Percentiles rank a stretch among this genome's conserved stretches.
Evolutionary conservation across 352 stramenopile species (phyloP).

Genomic region (Aphanomyces astaci): DNA sequence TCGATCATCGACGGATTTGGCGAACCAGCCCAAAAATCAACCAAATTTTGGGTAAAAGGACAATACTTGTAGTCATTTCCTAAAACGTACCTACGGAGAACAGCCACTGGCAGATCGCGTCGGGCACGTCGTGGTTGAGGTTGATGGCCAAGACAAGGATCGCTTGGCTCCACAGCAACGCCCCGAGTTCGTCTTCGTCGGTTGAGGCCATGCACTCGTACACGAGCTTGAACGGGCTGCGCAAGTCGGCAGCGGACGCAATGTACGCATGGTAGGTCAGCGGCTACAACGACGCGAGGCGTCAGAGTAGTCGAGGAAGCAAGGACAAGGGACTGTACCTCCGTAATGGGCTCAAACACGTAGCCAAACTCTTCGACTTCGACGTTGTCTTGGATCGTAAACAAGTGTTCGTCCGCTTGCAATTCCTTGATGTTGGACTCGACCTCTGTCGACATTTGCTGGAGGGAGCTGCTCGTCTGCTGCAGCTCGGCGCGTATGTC

Average conservation of each 20-base stretch:
- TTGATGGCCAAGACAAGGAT: slow-evolving; percentile 32
- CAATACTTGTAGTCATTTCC: background rate
- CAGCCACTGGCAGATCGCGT: slow-evolving; percentile 62
- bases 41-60: too few species aligned
- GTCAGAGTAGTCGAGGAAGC: background rate
- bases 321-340: slow-evolving; percentile 32
- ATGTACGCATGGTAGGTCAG: slow-evolving; percentile 46
- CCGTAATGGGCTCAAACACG: slow-evolving; percentile 67
- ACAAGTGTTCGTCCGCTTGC: slow-evolving; percentile 19
- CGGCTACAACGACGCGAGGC: slow-evolving; percentile 26
- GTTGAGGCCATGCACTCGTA: background rate
- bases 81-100: slow-evolving; percentile 68
- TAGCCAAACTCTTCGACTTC: slow-evolving; percentile 64
- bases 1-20: too few species aligned
- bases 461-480: slow-evolving; percentile 17
- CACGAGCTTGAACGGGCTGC: background rate
- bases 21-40: too few species aligned
- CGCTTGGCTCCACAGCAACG: slow-evolving; percentile 63
- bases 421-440: slow-evolving; percentile 43
- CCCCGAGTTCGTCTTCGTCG: slow-evolving; percentile 40
- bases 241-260: background rate
- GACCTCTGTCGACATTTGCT: slow-evolving; percentile 49
- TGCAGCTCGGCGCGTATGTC: slow-evolving; percentile 26
- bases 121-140: slow-evolving; percentile 31
- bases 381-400: slow-evolving; percentile 4